Conservation (phyloP, 1,139 yeast species). For the Geotrichum europaeum region DNA sequence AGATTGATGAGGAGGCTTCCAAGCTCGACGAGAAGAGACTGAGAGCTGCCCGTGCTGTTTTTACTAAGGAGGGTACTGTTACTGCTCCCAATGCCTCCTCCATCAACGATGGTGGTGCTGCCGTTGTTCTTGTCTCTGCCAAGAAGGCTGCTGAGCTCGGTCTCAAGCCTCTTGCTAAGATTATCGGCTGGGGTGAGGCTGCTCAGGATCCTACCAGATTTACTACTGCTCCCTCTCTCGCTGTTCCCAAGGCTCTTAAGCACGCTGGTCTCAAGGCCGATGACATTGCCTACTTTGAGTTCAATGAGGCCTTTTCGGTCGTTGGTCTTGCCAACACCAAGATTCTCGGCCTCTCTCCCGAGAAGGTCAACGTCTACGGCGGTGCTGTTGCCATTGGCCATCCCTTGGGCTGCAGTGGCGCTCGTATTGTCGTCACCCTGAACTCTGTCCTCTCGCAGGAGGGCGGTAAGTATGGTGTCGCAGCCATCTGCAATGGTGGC, state of each 20-base stretch:
- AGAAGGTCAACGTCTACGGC: conserved; percentile 87
- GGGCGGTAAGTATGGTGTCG: conserved; percentile 80
- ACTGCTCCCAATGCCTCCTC: conserved; percentile 97
- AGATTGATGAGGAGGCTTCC: conserved; percentile 70
- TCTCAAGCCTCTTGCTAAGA: conserved; percentile 79
- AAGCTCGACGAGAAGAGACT: conserved; percentile 73
- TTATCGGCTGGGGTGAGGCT: conserved; percentile 96
- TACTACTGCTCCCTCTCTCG: conserved; percentile 90
- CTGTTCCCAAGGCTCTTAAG: conserved; percentile 91
- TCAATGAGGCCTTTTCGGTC: conserved; percentile 95
- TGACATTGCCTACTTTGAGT: conserved; percentile 76
- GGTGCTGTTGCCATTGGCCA: conserved; percentile 98
- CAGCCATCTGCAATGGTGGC: conserved; percentile 98
- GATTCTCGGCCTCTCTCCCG: conserved; percentile 55
- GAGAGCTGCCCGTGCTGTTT: conserved; percentile 81
- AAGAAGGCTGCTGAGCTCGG: conserved; percentile 75
- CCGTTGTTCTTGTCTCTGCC: conserved; percentile 79
- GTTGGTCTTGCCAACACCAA: conserved; percentile 89
- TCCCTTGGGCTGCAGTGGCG: conserved; percentile 97
- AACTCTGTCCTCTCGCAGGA: conserved; percentile 66
- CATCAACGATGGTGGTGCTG: conserved; percentile 96
- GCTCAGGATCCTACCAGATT: conserved; percentile 90
- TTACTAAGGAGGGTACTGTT: conserved; percentile 80
- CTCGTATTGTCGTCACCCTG: conserved; percentile 85
- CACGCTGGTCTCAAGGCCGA: conserved; percentile 63